phyloP scores from a whole-genome alignment of 768 basidiomycete genomes.

The Amanita molliuscula region DNA sequence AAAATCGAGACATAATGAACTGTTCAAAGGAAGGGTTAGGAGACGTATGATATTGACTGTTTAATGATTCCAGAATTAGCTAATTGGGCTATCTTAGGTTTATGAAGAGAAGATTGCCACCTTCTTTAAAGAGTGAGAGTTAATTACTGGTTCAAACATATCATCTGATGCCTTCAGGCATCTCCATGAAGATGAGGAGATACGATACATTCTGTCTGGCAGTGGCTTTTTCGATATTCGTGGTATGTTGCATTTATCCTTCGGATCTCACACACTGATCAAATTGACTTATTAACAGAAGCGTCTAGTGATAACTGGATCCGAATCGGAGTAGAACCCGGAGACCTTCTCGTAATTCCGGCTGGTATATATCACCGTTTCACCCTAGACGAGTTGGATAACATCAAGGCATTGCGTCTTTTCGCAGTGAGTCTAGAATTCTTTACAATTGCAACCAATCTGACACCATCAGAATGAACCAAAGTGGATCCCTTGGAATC shows the following conservation, averaged over 20 bases:
- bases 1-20: constrained; percentile 74
- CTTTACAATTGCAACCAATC: background rate
- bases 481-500: constrained; percentile 78
- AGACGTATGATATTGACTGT: constrained; percentile 26
- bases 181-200: constrained; percentile 95
- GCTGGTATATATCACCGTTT: constrained; percentile 94
- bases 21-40: constrained; percentile 74
- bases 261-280: background rate
- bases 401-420: constrained; percentile 68
- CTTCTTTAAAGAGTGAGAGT: constrained; percentile 73
- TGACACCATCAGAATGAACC: constrained; percentile 62
- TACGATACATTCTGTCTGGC: constrained; percentile 80
- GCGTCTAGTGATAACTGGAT: constrained; percentile 68
- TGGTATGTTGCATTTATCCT: constrained; percentile 32
- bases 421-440: constrained; percentile 53
- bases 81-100: constrained; percentile 15
- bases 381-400: constrained; percentile 70
- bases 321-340: constrained; percentile 60
- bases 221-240: constrained; percentile 89
- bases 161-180: constrained; percentile 39
- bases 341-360: constrained; percentile 82
- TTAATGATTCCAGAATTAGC: background rate
- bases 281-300: constrained; percentile 28
- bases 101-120: constrained; percentile 77
- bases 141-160: background rate